Conservation (phyloP, 257 asterid genomes). For the Primulina tabacum region DNA sequence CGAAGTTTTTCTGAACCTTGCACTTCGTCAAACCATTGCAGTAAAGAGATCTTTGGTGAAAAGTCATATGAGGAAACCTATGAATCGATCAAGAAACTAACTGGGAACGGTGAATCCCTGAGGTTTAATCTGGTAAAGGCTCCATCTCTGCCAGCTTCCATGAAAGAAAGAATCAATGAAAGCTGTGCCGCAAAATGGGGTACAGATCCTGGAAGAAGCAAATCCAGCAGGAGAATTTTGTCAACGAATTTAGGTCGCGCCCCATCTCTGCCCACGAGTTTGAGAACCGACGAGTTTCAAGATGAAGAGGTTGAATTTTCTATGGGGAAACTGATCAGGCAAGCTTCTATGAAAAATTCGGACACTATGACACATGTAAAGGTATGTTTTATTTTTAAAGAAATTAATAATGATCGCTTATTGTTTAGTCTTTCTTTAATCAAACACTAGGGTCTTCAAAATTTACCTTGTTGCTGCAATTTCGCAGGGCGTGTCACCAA, state of each 20-base stretch:
- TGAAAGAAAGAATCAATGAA: slow-evolving; percentile 10
- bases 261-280: slow-evolving; percentile 47
- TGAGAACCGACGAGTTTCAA: slow-evolving; percentile 21
- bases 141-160: slow-evolving; percentile 38
- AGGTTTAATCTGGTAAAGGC: slow-evolving; percentile 28
- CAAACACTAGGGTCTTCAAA: neutral
- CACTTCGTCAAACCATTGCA: slow-evolving; percentile 32
- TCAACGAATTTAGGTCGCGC: slow-evolving; percentile 34
- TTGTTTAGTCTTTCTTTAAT: neutral
- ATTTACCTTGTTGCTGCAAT: neutral
- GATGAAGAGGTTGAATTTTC: slow-evolving; percentile 47
- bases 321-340: slow-evolving; percentile 61
- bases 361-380: slow-evolving; percentile 32
- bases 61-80: slow-evolving; percentile 57
- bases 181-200: neutral
- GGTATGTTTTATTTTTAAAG: slow-evolving; percentile 26
- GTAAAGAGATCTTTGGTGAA: slow-evolving; percentile 24
- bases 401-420: neutral
- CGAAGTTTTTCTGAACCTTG: slow-evolving; percentile 62
- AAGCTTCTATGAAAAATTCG: slow-evolving; percentile 52
- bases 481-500: slow-evolving; percentile 36
- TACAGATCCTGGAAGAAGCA: slow-evolving; percentile 18
- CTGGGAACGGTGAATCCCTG: neutral
- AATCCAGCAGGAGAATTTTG: slow-evolving; percentile 22
- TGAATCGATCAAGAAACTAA: slow-evolving; percentile 38